phyloP scores from a whole-genome alignment of 805 yeast genomes.

The Clavispora fructus region DNA sequence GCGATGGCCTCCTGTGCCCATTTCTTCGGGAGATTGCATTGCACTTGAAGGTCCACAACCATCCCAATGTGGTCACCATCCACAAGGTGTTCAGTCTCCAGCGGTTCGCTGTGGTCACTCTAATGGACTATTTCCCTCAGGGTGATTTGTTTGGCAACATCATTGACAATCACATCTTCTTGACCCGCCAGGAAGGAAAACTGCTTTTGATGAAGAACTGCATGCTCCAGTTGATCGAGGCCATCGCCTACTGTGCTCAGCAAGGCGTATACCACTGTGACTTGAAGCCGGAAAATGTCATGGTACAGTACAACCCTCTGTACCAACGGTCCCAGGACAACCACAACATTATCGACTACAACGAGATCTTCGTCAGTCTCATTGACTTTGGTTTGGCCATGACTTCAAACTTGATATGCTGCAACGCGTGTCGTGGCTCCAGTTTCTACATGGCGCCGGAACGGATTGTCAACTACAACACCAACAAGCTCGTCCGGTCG shows the following conservation, averaged over 20 bases:
- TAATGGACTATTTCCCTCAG: conserved; percentile 81
- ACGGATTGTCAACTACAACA: conserved; percentile 46
- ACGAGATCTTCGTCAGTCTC: conserved; percentile 51
- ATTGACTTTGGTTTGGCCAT: conserved; percentile 93
- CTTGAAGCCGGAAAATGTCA: conserved; percentile 38
- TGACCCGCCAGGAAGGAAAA: conserved; percentile 39
- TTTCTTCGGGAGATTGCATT: conserved; percentile 63
- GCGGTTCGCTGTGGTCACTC: conserved; percentile 51
- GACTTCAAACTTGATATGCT: conserved; percentile 48
- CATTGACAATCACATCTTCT: conserved; percentile 65
- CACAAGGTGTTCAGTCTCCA: conserved; percentile 65
- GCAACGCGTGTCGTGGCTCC: conserved; percentile 79
- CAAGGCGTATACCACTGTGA: conserved; percentile 37
- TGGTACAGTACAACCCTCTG: conserved; percentile 28
- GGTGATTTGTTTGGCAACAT: conserved; percentile 87
- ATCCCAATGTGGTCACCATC: conserved; percentile 73
- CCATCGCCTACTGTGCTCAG: conserved; percentile 28
- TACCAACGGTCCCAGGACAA: conserved; percentile 16
- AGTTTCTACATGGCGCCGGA: conserved; percentile 94
- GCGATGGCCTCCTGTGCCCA: conserved; percentile 22
- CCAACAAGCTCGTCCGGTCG: conserved; percentile 21
- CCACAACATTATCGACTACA: conserved; percentile 27
- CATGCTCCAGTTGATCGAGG: conserved; percentile 37
- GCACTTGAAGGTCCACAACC: conserved; percentile 70
- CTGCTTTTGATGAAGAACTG: conserved; percentile 40